Base-by-base conservation (phyloP, 768 basidiomycete species). In the Amanita phalloides region DNA sequence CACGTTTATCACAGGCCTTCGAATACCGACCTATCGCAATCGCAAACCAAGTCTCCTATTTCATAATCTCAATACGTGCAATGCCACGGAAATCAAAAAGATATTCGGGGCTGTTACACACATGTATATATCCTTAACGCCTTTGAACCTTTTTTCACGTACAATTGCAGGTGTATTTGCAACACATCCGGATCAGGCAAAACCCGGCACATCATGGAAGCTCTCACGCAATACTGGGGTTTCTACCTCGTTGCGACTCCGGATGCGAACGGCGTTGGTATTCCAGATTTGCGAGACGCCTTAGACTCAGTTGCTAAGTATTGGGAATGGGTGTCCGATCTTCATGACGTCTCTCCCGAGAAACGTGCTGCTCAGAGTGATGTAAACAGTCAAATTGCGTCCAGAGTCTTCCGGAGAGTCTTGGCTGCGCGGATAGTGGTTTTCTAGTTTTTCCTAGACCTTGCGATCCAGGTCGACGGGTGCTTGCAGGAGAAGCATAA, bases 121-220 rank as follows among this genome's bases (percentile, higher is more conserved):
- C 41, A 20, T 52, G 52, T 58, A 54, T n/a, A 52, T 52, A 30
- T 14, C 56, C 52, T 48, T 56, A 25, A 46, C 44, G 43, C 46
- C 30, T 47, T 14, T 41, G 49, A 35, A 33, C 45, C 33, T 37
- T 33, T 51, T 53, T 45, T 45, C 55, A 53, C 28, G 26, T 7
- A 9, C 44, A 47, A 26, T 20, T 58, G 32, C 48, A 58, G 57
- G 39, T 52, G 23, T 36, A 48, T 58, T 48, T 56, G 53, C 49
- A 58, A 58, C 38, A 54, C 53, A 25, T 58, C 53, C 21, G 55
- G 57, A 11, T 58, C 55, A 23, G 57, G 57, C 7, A 58, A 58
- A 54, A 56, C 57, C 2, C 57, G 53, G 53, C 50, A 39, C 47
- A 48, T 58, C 3, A 28, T 58, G 43, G 57, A 58, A 48, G 53